Evolutionary conservation across 805 yeast species (phyloP), one percentile per base, ranked within the genome.

Genomic region (Hanseniaspora occidentalis): DNA sequence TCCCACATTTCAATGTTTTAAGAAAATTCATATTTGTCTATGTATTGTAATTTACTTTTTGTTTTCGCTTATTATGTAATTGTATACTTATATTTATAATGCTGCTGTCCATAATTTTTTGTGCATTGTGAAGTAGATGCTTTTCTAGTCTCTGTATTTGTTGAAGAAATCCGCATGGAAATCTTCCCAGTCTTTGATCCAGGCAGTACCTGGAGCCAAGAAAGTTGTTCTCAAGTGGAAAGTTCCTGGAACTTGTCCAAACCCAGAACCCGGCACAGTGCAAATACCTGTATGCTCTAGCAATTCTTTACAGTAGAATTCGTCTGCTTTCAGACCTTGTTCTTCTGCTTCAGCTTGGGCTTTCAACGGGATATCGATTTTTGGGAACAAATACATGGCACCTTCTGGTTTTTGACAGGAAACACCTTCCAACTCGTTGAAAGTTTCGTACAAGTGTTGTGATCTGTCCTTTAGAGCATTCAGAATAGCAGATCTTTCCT

Each of bases 311-410:
- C 96, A 88, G 66, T 92, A 92, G 47, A 82, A 75, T 58, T 83
- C 96, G 59, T 92, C 98, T 17, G 94, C 80, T 35, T 71, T 65
- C 51, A 75, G 56, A 19, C 73, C 75, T 23, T 57, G 53, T 41
- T 68, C 65, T 41, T 67, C 64, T 25, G 96, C 94, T 34, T 67
- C 69, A 21, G 66, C 66, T 37, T 75, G 65, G 11, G 85, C 86
- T 48, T 70, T 70, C 14, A 72, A 70, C 13, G 84, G 77, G 42
- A 92, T 64, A 25, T 72, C 58, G 43, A 92, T 63, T 47, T 66
- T 70, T 36, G 98, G 99, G 75, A 85, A 92, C 45, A 92, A 67
- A 62, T 92, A 92, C 98, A 92, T 89, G 33, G 99, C 96, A 49
- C 99, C 99, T 66, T 81, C 76, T 35, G 99, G 97, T 48, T 74